Conservation (phyloP, 1,284 basidiomycete species). For the Retiboletus fuscus region DNA sequence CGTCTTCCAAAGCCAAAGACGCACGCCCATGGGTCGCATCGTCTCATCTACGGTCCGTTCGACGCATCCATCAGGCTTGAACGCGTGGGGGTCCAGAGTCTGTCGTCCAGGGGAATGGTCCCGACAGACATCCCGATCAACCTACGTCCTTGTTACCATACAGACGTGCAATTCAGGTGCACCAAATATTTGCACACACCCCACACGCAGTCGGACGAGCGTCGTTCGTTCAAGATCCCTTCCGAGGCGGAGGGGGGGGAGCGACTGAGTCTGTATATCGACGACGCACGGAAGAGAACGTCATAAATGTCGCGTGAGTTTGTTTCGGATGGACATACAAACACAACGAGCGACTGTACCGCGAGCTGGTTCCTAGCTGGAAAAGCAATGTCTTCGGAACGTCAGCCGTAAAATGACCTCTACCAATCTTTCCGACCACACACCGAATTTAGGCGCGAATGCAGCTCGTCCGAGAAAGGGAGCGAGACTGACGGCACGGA, state of each 20-base stretch:
- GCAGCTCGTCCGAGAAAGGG: slow-evolving; percentile 64
- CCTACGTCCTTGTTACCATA: too few species aligned
- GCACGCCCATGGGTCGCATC: too few species aligned
- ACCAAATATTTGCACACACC: too few species aligned
- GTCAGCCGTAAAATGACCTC: background rate
- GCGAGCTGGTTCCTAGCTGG: slow-evolving; percentile 59
- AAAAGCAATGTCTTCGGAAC: slow-evolving; percentile 11
- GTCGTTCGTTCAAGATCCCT: slow-evolving; percentile 87
- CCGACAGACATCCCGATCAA: too few species aligned
- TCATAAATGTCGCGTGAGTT: background rate
- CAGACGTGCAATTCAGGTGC: too few species aligned
- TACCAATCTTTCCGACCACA: slow-evolving; percentile 21
- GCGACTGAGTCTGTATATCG: slow-evolving; percentile 70
- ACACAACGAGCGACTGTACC: slow-evolving; percentile 51
- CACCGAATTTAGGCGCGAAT: slow-evolving; percentile 62
- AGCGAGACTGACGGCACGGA: slow-evolving; percentile 65
- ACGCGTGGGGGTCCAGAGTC: too few species aligned
- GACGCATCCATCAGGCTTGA: too few species aligned
- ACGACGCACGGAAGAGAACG: background rate
- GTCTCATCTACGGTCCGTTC: too few species aligned
- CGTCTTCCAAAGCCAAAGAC: too few species aligned
- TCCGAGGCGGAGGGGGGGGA: slow-evolving; percentile 69
- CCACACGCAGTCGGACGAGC: too few species aligned
- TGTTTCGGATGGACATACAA: background rate
- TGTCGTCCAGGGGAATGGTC: too few species aligned